Evolutionary conservation across 1,284 basidiomycete species (phyloP), one percentile per base, ranked within the genome.

Genomic region (Boletus holoroseus): DNA sequence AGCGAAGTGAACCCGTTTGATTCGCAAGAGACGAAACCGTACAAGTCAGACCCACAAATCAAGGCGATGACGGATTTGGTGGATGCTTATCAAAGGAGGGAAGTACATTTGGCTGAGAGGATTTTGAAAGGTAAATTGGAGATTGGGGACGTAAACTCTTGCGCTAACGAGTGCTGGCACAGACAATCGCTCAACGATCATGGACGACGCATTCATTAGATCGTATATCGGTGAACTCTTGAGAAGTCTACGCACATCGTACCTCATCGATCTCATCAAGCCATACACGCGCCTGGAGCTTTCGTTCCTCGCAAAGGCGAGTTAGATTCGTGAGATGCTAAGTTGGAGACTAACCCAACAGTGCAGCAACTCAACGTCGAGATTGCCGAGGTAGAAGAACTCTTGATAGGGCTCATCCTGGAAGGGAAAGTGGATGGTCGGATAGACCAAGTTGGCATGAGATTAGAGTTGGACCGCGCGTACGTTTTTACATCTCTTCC

Each of bases 1-100:
- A 95, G 91, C 64, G 93, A 95, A 63, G 96, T 99, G 71, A 97
- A 99, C 68, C 96, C 96, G 0, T 99, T 99, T 67, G 96, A 99
- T 72, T 95, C 91, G 62, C 95, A 99, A 71, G 96, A 99, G 73
- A 99, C 95, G 7, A 99, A 99, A 67, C 96, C 96, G 79, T 99
- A 99, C 73, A 97, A 97, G 76, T 92, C 84, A 54, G 91, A 99
- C 63, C 85, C 92, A 7, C 87, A 99, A 68, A 99, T 99, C 63
- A 89, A 88, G 45, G 94, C 96, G 1, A 98, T 99, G 95, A 98
- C 95, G 1, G 89, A 91, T 61, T 78, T 99, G 6, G 95, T 99
- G 5, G 84, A 91, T 47, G 96, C 96, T 0, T 99, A 98, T 70
- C 95, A 99, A 66, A 81, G 88, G 34, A 82, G 94, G 55, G 95